Evolutionary conservation across 164 flowering plant genomes (phyloP).

Genomic region (Cinnamomum micranthum): DNA sequence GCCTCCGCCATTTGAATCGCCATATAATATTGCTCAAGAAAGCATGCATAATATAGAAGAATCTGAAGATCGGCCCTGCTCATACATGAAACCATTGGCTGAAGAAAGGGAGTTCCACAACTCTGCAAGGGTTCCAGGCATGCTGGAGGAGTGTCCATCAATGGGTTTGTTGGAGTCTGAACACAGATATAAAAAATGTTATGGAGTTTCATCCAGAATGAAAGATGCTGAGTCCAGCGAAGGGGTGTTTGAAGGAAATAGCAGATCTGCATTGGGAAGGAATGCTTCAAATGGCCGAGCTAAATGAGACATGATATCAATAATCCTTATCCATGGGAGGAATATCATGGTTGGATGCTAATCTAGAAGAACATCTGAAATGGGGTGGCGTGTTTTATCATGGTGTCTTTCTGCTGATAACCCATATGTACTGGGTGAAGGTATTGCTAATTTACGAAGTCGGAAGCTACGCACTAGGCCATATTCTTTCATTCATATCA

Average conservation of each 20-base stretch:
- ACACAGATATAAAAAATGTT: conserved; percentile 31
- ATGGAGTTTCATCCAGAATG: conserved; percentile 28
- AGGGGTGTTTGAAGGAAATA: conserved; percentile 13
- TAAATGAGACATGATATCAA: too few species aligned
- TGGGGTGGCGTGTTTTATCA: too few species aligned
- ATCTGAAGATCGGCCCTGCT: conserved; percentile 46
- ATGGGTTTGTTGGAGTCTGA: conserved; percentile 29
- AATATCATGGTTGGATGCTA: too few species aligned
- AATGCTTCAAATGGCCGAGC: conserved; percentile 6
- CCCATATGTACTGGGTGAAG: too few species aligned
- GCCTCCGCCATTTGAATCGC: conserved; percentile 42
- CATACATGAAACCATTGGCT: conserved; percentile 42
- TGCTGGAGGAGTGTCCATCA: conserved; percentile 44
- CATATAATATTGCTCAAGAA: conserved; percentile 33
- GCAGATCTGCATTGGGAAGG: conserved; percentile 23
- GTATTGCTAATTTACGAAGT: too few species aligned
- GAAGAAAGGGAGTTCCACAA: conserved; percentile 45
- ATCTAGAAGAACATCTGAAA: too few species aligned
- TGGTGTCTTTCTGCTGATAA: too few species aligned
- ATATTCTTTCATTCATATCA: too few species aligned
- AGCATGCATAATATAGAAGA: conserved; percentile 38
- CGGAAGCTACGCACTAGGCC: too few species aligned
- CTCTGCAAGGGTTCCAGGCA: conserved; percentile 3
- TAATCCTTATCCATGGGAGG: too few species aligned
- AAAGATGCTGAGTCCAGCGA: conserved; percentile 35